Evolutionary conservation across 257 asterid genomes (phyloP), one percentile per base, ranked within the genome.

Genomic region (Solanum ahanhuiri): DNA sequence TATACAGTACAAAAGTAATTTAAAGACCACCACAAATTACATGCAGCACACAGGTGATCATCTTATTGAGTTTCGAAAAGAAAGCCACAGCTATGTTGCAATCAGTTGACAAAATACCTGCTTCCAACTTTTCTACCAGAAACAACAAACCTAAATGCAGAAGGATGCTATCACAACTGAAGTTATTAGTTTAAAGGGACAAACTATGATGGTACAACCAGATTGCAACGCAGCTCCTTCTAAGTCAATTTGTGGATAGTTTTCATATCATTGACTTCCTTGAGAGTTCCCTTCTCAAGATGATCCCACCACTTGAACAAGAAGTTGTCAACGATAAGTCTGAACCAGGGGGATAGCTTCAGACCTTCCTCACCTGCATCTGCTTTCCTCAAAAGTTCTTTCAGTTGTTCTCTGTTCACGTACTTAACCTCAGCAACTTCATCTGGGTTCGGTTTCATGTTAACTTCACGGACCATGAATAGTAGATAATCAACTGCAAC

Each of bases 401-500:
- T 92, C 94, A 96, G 66, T 63, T 93, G 85, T 12, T 93, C 93
- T 20, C 90, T 92, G 87, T 92, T 94, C 87, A 96, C 93, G 54
- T 96, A 94, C 83, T 89, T 94, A 48, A 92, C 82, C 45, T 91
- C 96, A 17, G 96, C 95, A 23, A 96, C 98, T 89, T 96, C 99
- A 84, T 96, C 99, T 0, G 98, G 98, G 86, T 96, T 95, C 0
- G 98, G 99, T 87, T 93, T 86, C 90, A 93, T 92, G 28, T 83
- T 87, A 3, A 95, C 99, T 91, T 96, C 98, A 79, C 96, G 96
- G 31, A 95, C 90, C 17, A 91, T 93, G 92, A 96, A 96, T 31
- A 96, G 97, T 81, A 96, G 99, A 92, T 96, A 96, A 89, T 96
- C 99, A 87, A 96, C 99, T 96, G 95, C 91, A 87, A 43, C 84